A percentile compares a stretch with the other conserved stretches of the same genome.
These are phyloP conservation scores for Avena insularis DNA, from an alignment of 176 grass and related monocot species.

Conservation along the genomic window DNA sequence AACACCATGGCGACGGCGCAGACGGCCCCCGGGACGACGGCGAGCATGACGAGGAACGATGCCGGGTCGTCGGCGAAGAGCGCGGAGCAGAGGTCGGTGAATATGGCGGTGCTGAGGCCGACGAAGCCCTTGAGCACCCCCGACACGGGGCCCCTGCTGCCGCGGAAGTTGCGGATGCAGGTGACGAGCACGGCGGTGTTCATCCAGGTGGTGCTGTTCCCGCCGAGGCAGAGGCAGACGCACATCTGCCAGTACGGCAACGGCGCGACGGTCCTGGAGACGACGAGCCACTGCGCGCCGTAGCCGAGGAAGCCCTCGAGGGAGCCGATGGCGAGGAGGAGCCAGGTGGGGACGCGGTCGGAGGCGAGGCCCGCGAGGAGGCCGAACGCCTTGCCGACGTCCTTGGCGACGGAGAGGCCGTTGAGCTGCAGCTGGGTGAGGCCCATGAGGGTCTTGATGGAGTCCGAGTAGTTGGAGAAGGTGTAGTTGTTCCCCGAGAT, in stretches of 20 bases:
- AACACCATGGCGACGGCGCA: conserved; percentile 87
- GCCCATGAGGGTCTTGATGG: conserved; percentile 85
- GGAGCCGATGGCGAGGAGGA: conserved; percentile 92
- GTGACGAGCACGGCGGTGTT: conserved; percentile 99
- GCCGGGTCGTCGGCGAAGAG: conserved; percentile 83
- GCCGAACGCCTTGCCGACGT: conserved; percentile 98
- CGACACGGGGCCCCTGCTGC: conserved; percentile 74
- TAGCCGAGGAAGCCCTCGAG: conserved; percentile 87
- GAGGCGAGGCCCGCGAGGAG: conserved; percentile 88
- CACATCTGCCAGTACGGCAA: conserved; percentile 99
- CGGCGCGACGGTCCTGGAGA: conserved; percentile 61
- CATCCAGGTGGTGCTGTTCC: conserved; percentile 99
- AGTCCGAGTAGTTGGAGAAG: conserved; percentile 97
- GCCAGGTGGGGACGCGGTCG: conserved; percentile 76
- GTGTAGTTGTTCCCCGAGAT: conserved; percentile 99
- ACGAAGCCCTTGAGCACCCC: conserved; percentile 93
- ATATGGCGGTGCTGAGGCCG: conserved; percentile 94
- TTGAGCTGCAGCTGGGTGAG: conserved; percentile 94
- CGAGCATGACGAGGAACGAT: conserved; percentile 84
- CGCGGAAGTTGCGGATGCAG: conserved; percentile 95
- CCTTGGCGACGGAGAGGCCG: conserved; percentile 96
- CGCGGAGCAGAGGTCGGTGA: conserved; percentile 90
- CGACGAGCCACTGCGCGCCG: conserved; percentile 90
- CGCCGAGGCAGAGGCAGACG: conserved; percentile 91
- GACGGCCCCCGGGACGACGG: conserved; percentile 71